Evolutionary conservation across 108 stramenopile genomes (phyloP), one percentile per base, ranked within the genome.

Genomic region (Cyclostephanos invisitatus): DNA sequence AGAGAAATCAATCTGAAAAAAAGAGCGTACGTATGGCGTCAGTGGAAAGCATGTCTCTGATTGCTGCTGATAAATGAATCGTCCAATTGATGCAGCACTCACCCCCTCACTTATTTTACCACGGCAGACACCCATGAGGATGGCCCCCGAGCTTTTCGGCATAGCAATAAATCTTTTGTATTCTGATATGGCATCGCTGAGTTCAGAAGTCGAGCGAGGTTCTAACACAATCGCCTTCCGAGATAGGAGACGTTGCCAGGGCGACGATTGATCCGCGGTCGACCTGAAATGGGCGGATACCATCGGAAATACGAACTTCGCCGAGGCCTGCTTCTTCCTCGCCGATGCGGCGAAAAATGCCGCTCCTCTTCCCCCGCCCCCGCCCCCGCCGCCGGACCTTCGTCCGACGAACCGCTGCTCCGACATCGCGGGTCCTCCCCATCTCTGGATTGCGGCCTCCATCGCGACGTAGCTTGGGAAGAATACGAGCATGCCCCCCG

Each of bases 381-480:
- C 74, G 53, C 44, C 72, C n/a, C 21, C 51, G 69, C 37, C 64
- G 64, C 47, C 74, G 53, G 46, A 25, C 54, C 51, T 62, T 53
- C 47, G 28, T 54, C 37, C 57, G 17, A n/a, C 51, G 68, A 66
- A 42, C 20, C 44, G 44, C 49, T 64, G 37, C 44, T 77, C 66
- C 12, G 61, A 63, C 25, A 64, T 78, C 5, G 80, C 68, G 15
- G 91, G 89, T 21, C 93, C 90, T 65, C 91, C 91, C 93, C 91
- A 87, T 27, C 82, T 74, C 55, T 87, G 88, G 37, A 97, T 62
- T 51, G 87, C 85, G 0, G 79, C 82, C 58, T 92, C 85, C 91
- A 96, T 94, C 6, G 92, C 84, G n/a, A 86, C 75, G 70, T 98
- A 99, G 62, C 90, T 91, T 17, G 98, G 98, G 66, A 99, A 99